Base-by-base conservation (phyloP, 768 basidiomycete species). In the Calocybe indica region DNA sequence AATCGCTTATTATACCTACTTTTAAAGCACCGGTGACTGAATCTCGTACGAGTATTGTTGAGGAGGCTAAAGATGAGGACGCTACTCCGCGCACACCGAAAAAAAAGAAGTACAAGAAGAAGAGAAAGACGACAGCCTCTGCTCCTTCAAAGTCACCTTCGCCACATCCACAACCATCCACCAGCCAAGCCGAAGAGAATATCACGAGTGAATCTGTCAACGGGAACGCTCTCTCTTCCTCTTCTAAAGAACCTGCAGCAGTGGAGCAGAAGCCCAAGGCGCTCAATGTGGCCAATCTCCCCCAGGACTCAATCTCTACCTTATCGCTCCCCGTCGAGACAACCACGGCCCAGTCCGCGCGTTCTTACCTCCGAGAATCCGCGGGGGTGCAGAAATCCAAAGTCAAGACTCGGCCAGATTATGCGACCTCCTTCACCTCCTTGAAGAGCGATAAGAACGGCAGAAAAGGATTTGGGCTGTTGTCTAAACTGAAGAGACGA, bases 41-140 rank as follows among this genome's bases (percentile, higher is more conserved):
- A 63, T 62, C 63, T 51, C 66, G 65, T 43, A 73, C 69, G 57
- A 70, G 76, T 10, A 85, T 83, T 0, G 72, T 85, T 7, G 87
- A 88, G 56, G 85, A 90, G 37, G 82, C 79, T 0, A 83, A 85
- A 43, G 88, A 88, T 42, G 85, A 85, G 58, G 83, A 79, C 32
- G 75, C 74, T 4, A 65, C 1, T 46, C 57, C 29, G 40, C 60
- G 0, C 55, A 67, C 2, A 41, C 62, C 1, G 64, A 71, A 88
- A 64, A 83, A 83, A 62, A 85, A 84, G 65, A 87, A 85, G 55
- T 66, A 75, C 14, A 88, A 84, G 70, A 89, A 87, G 61, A 87
- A 83, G 64, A 81, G 78, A 62, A 76, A 77, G 53, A 46, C 66
- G 13, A 48, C 63, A 3, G 50, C 64, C 5, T 42, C 57, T 40